Percentiles rank a stretch among this genome's conserved stretches.
These are phyloP conservation scores for Thelonectria blattea DNA, from an alignment of 2,329 filamentous ascomycete genomes.

Conservation along the genomic window DNA sequence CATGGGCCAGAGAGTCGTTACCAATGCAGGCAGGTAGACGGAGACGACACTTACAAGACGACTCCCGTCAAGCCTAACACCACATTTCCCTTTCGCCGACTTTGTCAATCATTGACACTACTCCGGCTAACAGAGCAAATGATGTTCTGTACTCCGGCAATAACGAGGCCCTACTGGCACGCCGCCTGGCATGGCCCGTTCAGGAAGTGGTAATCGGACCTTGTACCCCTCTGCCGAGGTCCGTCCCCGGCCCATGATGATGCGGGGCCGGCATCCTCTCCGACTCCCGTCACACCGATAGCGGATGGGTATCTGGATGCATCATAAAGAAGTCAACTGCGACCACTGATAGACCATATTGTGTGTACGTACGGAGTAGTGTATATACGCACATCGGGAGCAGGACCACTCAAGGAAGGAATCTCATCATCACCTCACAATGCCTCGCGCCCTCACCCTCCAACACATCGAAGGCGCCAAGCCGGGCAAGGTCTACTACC, in stretches of 20 bases:
- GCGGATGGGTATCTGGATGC: not conserved
- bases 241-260: conserved; percentile 9
- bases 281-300: not conserved
- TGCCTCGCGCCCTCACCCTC: conserved; percentile 66
- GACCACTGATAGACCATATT: not conserved
- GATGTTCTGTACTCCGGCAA: not conserved
- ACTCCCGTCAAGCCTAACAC: not conserved
- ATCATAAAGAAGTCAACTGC: not conserved
- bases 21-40: too few relatives aligned
- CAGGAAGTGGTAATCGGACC: not conserved
- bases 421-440: conserved; percentile 34
- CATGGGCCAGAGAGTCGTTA: too few relatives aligned
- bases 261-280: conserved; percentile 18
- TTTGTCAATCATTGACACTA: not conserved
- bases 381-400: too few relatives aligned
- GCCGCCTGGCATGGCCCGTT: not conserved
- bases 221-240: conserved; percentile 13
- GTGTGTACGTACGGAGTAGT: not conserved
- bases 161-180: not conserved
- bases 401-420: not conserved
- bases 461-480: conserved; percentile 75
- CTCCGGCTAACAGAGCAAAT: not conserved
- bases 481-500: conserved; percentile 88
- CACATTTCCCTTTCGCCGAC: not conserved
- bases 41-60: too few relatives aligned